These are phyloP conservation scores for Boletus edulis DNA, from an alignment of 768 basidiomycete species.

Conservation along the genomic window DNA sequence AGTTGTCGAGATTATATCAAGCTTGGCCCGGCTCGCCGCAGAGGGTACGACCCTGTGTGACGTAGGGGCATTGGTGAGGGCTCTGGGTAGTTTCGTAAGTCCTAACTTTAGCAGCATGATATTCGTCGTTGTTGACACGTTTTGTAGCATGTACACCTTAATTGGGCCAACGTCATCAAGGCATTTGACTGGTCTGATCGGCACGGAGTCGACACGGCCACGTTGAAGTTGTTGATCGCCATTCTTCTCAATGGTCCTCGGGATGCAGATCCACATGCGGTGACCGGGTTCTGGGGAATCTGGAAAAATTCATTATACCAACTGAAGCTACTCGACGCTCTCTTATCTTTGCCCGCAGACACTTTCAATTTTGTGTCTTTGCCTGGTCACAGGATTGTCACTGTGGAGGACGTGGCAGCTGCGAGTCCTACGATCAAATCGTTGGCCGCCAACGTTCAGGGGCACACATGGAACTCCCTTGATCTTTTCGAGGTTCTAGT, in stretches of 20 bases:
- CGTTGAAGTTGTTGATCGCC: constrained; percentile 84
- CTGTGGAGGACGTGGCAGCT: constrained; percentile 80
- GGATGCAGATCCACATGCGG: constrained; percentile 73
- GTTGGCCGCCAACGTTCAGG: constrained; percentile 86
- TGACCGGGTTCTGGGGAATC: constrained; percentile 78
- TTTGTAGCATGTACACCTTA: constrained; percentile 57
- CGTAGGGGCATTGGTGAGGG: constrained; percentile 69
- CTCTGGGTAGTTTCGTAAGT: constrained; percentile 73
- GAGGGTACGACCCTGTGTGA: constrained; percentile 77
- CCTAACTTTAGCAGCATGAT: background rate
- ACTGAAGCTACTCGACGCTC: constrained; percentile 81
- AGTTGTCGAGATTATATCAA: constrained; percentile 68
- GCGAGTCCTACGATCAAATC: constrained; percentile 92
- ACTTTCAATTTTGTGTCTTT: constrained; percentile 91
- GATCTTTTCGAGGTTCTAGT: constrained; percentile 89
- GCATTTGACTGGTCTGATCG: constrained; percentile 85
- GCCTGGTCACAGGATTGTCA: constrained; percentile 79
- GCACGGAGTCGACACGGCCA: constrained; percentile 84
- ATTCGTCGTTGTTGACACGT: constrained; percentile 10
- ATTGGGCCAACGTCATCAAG: constrained; percentile 82
- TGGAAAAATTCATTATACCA: constrained; percentile 89
- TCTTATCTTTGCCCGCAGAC: constrained; percentile 85
- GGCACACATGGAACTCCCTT: constrained; percentile 91
- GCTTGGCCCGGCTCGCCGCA: constrained; percentile 62
- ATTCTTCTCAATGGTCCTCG: constrained; percentile 82